phyloP scores from a whole-genome alignment of 495 filamentous ascomycete species.

The Talaromyces borbonicus region DNA sequence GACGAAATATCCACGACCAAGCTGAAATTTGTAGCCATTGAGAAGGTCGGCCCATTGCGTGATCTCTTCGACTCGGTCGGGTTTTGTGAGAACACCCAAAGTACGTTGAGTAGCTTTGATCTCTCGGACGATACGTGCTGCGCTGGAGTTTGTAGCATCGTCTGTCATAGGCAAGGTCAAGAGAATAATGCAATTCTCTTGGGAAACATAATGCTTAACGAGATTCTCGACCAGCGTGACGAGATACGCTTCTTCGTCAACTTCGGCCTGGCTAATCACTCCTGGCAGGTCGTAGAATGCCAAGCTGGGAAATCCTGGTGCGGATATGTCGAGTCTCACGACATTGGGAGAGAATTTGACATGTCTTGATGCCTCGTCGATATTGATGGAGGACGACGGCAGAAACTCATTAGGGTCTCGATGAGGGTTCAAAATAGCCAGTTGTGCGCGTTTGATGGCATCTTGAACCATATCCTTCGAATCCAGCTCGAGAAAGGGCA shows the following conservation, averaged over 20 bases:
- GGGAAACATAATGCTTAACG: slow-evolving; percentile 53
- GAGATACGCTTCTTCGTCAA: slow-evolving; percentile 52
- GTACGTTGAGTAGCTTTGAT: slow-evolving; percentile 50
- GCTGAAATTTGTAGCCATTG: slow-evolving; percentile 36
- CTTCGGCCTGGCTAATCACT: slow-evolving; percentile 56
- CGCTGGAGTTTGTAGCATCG: slow-evolving; percentile 63
- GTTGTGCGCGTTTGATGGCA: slow-evolving; percentile 56
- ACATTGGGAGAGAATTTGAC: slow-evolving; percentile 72
- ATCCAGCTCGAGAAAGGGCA: slow-evolving; percentile 30
- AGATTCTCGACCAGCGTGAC: slow-evolving; percentile 59
- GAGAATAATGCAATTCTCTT: slow-evolving; percentile 58
- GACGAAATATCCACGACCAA: slow-evolving; percentile 58
- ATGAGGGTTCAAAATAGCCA: slow-evolving; percentile 58
- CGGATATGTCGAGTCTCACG: slow-evolving; percentile 61
- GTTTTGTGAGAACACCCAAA: slow-evolving; percentile 73
- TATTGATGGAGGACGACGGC: slow-evolving; percentile 19
- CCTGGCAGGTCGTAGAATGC: slow-evolving; percentile 79
- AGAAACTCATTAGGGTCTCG: slow-evolving; percentile 34
- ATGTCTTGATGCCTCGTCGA: slow-evolving; percentile 25
- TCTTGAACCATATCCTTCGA: slow-evolving; percentile 44
- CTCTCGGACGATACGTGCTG: slow-evolving; percentile 49
- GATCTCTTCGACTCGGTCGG: slow-evolving; percentile 52
- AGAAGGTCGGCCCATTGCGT: slow-evolving; percentile 51
- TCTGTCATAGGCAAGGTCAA: slow-evolving; percentile 66
- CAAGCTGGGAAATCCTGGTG: slow-evolving; percentile 55